Evolutionary conservation across 495 filamentous ascomycete genomes (phyloP).

Genomic region (Penicillium angulare): DNA sequence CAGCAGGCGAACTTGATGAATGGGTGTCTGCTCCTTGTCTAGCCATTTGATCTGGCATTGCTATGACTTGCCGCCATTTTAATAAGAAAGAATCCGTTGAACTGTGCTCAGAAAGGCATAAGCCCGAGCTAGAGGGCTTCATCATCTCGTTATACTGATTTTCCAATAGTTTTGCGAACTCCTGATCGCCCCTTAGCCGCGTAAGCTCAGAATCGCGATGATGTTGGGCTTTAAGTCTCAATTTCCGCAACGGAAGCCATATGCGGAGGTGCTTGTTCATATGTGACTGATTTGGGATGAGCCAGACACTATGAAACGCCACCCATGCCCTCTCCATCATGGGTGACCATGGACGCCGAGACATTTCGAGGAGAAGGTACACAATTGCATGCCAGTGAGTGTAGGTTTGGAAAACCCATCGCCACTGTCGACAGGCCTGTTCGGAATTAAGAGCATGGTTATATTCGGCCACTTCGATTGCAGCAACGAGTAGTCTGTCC

Average conservation of each 20-base stretch:
- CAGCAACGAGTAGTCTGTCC: slow-evolving; percentile 37
- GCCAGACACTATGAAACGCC: slow-evolving; percentile 49
- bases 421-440: slow-evolving; percentile 49
- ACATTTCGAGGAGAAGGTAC: slow-evolving; percentile 52
- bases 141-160: slow-evolving; percentile 27
- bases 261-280: slow-evolving; percentile 42
- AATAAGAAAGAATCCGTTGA: too few relatives aligned
- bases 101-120: too few relatives aligned
- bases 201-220: slow-evolving; percentile 43
- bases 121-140: slow-evolving; percentile 32
- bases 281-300: slow-evolving; percentile 35
- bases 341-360: slow-evolving; percentile 48
- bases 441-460: slow-evolving; percentile 52
- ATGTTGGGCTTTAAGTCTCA: slow-evolving; percentile 48
- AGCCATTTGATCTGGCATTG: too few relatives aligned
- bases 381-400: slow-evolving; percentile 62
- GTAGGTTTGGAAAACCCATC: slow-evolving; percentile 59
- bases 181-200: slow-evolving; percentile 31
- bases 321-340: slow-evolving; percentile 55
- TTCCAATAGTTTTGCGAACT: slow-evolving; percentile 26
- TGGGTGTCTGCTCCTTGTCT: too few relatives aligned
- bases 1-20: too few relatives aligned
- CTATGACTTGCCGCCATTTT: too few relatives aligned
- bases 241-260: slow-evolving; percentile 53
- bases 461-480: slow-evolving; percentile 55